Conservation (phyloP, 1,284 basidiomycete species). For the Phylloporus gajari region DNA sequence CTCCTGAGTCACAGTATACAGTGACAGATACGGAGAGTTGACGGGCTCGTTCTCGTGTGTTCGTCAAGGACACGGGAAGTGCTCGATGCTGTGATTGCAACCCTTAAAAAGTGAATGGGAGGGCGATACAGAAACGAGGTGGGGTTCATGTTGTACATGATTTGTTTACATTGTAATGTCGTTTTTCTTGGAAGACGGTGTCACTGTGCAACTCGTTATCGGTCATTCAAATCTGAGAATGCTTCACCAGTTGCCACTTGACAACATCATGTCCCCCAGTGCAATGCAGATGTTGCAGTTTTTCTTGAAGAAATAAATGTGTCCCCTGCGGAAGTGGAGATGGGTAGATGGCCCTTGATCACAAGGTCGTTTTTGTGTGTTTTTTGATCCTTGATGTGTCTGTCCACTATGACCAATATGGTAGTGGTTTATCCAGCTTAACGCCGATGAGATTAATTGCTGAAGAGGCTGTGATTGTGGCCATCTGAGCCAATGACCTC, state of each 20-base stretch:
- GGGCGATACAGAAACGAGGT: constrained; percentile 97
- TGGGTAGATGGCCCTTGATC: constrained; percentile 93
- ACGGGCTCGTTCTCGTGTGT: constrained; percentile 91
- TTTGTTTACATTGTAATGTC: background rate
- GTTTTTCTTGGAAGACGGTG: constrained; percentile 75
- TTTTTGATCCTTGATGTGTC: too few species aligned
- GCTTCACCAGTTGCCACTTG: constrained; percentile 96
- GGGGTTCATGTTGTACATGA: constrained; percentile 26
- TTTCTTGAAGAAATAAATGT: constrained; percentile 85
- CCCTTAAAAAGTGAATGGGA: constrained; percentile 91
- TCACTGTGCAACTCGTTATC: constrained; percentile 88
- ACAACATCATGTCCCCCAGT: constrained; percentile 81
- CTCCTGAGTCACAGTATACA: constrained; percentile 75
- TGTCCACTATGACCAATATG: too few species aligned
- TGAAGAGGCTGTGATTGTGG: too few species aligned
- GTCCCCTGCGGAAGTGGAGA: constrained; percentile 80
- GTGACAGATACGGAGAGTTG: constrained; percentile 85
- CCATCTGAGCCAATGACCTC: too few species aligned
- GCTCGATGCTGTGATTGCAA: constrained; percentile 76
- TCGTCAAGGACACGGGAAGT: constrained; percentile 77
- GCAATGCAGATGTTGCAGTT: constrained; percentile 88
- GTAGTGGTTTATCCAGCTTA: too few species aligned
- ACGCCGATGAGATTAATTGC: too few species aligned
- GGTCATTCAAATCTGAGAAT: constrained; percentile 86
- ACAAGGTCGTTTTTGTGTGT: constrained; percentile 68